Percentiles rank a stretch among this genome's conserved stretches.
These are phyloP conservation scores for Linnemannia hyalina DNA, from an alignment of 192 early-diverging fungal genomes.

Conservation along the genomic window DNA sequence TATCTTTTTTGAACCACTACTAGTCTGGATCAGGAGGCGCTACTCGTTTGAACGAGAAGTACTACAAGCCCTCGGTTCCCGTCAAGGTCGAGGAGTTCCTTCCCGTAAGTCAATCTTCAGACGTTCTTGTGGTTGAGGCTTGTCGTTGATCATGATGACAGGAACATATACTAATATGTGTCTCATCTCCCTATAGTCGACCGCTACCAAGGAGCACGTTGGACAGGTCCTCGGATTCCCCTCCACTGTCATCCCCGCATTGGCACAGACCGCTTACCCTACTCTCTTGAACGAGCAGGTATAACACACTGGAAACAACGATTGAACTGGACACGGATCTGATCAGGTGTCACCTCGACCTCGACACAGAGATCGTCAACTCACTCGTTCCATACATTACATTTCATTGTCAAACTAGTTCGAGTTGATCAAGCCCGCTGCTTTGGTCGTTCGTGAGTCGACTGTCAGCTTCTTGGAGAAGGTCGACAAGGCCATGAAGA, in stretches of 20 bases:
- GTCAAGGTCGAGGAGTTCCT: constrained; percentile 54
- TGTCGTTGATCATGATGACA: background rate
- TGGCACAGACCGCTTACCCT: constrained; percentile 45
- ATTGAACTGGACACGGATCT: background rate
- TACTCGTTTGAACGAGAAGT: constrained; percentile 51
- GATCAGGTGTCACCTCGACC: background rate
- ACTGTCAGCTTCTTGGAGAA: constrained; percentile 55
- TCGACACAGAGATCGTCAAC: background rate
- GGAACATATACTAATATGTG: background rate
- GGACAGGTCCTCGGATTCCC: constrained; percentile 49
- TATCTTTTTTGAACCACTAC: background rate
- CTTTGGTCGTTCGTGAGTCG: constrained; percentile 57
- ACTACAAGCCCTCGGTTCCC: constrained; percentile 42
- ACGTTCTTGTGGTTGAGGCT: background rate
- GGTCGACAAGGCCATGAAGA: constrained; percentile 50
- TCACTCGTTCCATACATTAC: background rate
- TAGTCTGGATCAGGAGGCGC: constrained; percentile 50
- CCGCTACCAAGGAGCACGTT: constrained; percentile 48
- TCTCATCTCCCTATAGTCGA: constrained; percentile 23
- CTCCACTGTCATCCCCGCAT: constrained; percentile 24
- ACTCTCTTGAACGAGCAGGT: constrained; percentile 53
- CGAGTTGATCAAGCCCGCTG: constrained; percentile 52
- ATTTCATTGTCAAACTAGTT: constrained; percentile 38
- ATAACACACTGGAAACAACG: background rate
- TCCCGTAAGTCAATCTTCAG: constrained; percentile 34